phyloP scores from a whole-genome alignment of 495 filamentous ascomycete species.

The Neurospora cerealis region DNA sequence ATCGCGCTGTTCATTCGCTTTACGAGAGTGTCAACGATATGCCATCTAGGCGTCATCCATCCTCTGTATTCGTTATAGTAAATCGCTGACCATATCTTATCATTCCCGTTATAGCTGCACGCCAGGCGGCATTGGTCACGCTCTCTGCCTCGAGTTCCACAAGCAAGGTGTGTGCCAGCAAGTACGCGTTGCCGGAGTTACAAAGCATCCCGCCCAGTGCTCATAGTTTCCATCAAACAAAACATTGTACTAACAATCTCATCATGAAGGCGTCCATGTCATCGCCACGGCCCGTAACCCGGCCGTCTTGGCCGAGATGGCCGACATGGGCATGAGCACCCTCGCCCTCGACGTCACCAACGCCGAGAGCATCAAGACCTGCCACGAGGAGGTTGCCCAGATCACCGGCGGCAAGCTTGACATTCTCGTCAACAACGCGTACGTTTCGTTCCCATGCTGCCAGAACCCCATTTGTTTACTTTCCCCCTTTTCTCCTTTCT shows the following conservation, averaged over 20 bases:
- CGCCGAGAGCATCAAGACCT: slow-evolving; percentile 38
- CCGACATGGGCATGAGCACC: slow-evolving; percentile 35
- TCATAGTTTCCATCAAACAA: not conserved
- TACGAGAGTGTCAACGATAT: not conserved
- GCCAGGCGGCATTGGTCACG: slow-evolving; percentile 44
- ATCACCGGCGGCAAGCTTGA: slow-evolving; percentile 50
- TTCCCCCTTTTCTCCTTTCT: not conserved
- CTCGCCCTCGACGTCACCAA: slow-evolving; percentile 41
- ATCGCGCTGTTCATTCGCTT: not conserved
- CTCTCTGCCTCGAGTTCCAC: slow-evolving; percentile 40
- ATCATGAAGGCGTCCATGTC: slow-evolving; percentile 35
- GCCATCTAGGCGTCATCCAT: not conserved
- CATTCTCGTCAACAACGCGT: slow-evolving; percentile 60
- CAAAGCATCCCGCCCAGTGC: not conserved
- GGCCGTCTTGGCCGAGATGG: slow-evolving; percentile 34
- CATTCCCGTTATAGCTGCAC: slow-evolving; percentile 30
- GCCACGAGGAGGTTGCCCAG: slow-evolving; percentile 34
- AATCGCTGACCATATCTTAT: not conserved
- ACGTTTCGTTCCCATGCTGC: slow-evolving; percentile 4
- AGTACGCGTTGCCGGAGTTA: not conserved
- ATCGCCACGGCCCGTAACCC: slow-evolving; percentile 44
- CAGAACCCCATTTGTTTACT: not conserved
- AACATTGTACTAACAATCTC: not conserved
- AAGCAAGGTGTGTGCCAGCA: slow-evolving; percentile 24
- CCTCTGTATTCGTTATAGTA: not conserved